Conservation (phyloP, 164 flowering plant genomes). For the Cinnamomum micranthum region DNA sequence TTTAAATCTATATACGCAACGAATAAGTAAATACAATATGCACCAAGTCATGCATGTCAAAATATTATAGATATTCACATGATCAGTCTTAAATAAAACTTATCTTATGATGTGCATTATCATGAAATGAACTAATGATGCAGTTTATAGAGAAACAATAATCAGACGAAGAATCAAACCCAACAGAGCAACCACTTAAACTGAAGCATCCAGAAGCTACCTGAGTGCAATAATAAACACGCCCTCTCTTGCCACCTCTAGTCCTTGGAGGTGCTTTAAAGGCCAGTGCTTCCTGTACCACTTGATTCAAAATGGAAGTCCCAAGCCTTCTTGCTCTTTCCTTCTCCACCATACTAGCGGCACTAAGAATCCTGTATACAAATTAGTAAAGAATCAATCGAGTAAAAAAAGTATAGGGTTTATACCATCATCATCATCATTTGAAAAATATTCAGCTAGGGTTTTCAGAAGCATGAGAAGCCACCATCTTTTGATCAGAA, state of each 20-base stretch:
- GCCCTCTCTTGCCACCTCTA: conserved; percentile 90
- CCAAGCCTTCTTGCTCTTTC: conserved; percentile 93
- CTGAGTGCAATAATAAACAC: conserved; percentile 92
- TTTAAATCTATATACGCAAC: too few relatives aligned
- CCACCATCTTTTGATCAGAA: neutral
- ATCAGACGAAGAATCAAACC: neutral
- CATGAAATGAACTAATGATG: too few relatives aligned
- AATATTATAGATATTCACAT: too few relatives aligned
- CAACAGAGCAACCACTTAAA: neutral
- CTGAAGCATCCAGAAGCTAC: conserved; percentile 24
- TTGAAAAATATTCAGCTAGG: too few relatives aligned
- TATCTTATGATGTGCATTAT: too few relatives aligned
- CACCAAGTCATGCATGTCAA: too few relatives aligned
- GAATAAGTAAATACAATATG: too few relatives aligned
- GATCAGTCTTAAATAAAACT: too few relatives aligned
- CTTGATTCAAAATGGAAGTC: conserved; percentile 86
- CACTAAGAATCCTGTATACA: conserved; percentile 61
- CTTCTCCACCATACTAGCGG: conserved; percentile 75
- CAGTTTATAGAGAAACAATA: too few relatives aligned
- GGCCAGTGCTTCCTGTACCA: conserved; percentile 82
- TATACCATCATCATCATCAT: too few relatives aligned
- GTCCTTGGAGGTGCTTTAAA: conserved; percentile 95
- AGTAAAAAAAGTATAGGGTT: too few relatives aligned
- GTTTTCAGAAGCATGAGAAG: too few relatives aligned
- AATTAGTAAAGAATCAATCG: neutral